Percentiles rank a stretch among this genome's conserved stretches.
Evolutionary conservation across 805 yeast species (phyloP).

Genomic region (Kazachstania taianensis): DNA sequence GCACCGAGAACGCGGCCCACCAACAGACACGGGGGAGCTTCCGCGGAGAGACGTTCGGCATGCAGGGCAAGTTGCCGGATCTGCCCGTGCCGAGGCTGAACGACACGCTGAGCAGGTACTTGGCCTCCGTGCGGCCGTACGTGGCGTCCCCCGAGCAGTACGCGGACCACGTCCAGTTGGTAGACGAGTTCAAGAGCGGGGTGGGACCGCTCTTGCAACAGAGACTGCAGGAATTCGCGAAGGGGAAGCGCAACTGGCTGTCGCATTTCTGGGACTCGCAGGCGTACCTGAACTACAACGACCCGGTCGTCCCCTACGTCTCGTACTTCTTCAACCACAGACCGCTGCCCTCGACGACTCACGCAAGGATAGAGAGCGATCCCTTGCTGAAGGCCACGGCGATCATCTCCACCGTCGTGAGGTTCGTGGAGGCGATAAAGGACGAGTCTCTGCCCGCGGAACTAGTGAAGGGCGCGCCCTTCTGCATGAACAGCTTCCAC

Average conservation of each 20-base stretch:
- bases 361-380: conserved; percentile 44
- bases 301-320: conserved; percentile 90
- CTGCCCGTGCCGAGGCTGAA: conserved; percentile 80
- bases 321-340: conserved; percentile 83
- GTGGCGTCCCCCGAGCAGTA: conserved; percentile 40
- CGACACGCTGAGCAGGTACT: conserved; percentile 58
- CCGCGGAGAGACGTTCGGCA: conserved; percentile 62
- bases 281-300: conserved; percentile 83
- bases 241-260: conserved; percentile 70
- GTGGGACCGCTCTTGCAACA: conserved; percentile 59
- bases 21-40: conserved; percentile 16
- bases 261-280: conserved; percentile 88
- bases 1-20: conserved; percentile 14
- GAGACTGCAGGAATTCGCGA: conserved; percentile 49
- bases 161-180: conserved; percentile 40
- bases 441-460: conserved; percentile 73
- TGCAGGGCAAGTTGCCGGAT: conserved; percentile 65
- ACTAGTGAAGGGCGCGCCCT: conserved; percentile 63
- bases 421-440: conserved; percentile 59
- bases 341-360: conserved; percentile 35
- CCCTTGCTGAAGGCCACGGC: conserved; percentile 71
- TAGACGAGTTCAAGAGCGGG: conserved; percentile 62
- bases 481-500: conserved; percentile 88
- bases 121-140: conserved; percentile 64
- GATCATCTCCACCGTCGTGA: conserved; percentile 53